phyloP scores from a whole-genome alignment of 75 land plant genomes.

The Cryptomeria japonica region DNA sequence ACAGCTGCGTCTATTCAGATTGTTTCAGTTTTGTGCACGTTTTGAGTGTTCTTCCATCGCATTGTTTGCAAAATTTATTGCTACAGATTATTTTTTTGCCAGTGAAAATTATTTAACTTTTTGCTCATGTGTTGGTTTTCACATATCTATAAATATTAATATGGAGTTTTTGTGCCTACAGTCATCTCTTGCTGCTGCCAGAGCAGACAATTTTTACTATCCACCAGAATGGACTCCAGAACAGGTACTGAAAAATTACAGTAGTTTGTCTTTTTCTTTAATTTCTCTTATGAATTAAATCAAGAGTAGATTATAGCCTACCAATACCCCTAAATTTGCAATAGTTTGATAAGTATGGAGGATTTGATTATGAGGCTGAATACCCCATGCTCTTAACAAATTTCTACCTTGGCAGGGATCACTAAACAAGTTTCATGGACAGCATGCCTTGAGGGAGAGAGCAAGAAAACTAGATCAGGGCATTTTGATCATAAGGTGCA shows the following conservation, averaged over 20 bases:
- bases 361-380: background rate
- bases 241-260: slow-evolving; percentile 46
- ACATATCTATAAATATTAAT: background rate
- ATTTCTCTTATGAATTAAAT: background rate
- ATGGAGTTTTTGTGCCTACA: slow-evolving; percentile 33
- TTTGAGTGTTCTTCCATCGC: background rate
- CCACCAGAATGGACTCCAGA: slow-evolving; percentile 99
- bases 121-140: background rate
- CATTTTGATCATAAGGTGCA: slow-evolving; percentile 87
- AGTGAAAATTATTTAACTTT: background rate
- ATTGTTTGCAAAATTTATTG: background rate
- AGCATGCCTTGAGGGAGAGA: slow-evolving; percentile 96
- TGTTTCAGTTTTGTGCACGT: background rate
- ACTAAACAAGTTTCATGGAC: slow-evolving; percentile 97
- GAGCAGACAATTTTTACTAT: slow-evolving; percentile 98
- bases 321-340: background rate
- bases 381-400: background rate
- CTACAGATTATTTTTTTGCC: background rate
- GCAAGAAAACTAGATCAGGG: slow-evolving; percentile 98
- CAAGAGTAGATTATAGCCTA: background rate
- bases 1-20: background rate
- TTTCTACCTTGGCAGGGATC: slow-evolving; percentile 54
- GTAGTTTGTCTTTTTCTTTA: background rate
- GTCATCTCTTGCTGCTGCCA: slow-evolving; percentile 98
- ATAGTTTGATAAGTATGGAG: too few relatives aligned